Percentiles rank a stretch among this genome's conserved stretches.
These are phyloP conservation scores for Monosporascus ibericus DNA, from an alignment of 2,329 filamentous ascomycete genomes.

Conservation along the genomic window DNA sequence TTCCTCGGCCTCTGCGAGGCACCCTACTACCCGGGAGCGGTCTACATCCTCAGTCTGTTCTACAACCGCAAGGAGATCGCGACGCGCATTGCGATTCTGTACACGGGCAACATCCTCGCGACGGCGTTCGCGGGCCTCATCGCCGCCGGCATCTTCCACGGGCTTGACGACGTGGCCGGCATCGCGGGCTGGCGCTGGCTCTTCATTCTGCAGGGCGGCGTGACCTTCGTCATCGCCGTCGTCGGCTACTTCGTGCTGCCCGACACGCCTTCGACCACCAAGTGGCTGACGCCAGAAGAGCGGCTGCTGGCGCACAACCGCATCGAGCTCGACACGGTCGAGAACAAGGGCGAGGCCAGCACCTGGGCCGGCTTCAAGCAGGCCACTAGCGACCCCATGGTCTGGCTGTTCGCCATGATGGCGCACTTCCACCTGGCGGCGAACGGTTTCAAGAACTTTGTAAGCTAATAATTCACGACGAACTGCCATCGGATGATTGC, in stretches of 20 bases:
- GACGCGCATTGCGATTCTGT: conserved; percentile 27
- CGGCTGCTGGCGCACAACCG: conserved; percentile 35
- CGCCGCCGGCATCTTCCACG: conserved; percentile 30
- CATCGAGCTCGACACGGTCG: conserved; percentile 23
- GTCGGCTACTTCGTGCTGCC: conserved; percentile 29
- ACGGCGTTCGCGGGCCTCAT: conserved; percentile 34
- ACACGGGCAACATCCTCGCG: conserved; percentile 31
- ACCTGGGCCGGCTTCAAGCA: conserved; percentile 34
- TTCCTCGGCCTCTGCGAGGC: conserved; percentile 38
- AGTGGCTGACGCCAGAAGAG: conserved; percentile 38
- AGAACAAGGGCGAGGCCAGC: conserved; percentile 26
- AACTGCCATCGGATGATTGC: neutral
- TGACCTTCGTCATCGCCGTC: conserved; percentile 13
- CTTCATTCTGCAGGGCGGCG: conserved; percentile 11
- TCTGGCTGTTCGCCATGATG: conserved; percentile 40
- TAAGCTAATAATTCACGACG: no score
- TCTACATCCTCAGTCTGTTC: conserved; percentile 43
- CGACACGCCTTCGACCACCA: conserved; percentile 30
- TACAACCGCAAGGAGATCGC: conserved; percentile 42
- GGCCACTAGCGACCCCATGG: conserved; percentile 34
- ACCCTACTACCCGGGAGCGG: conserved; percentile 42
- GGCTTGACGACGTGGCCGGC: conserved; percentile 26
- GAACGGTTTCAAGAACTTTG: conserved; percentile 4
- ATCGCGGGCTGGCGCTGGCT: conserved; percentile 33
- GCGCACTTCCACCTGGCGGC: conserved; percentile 34